phyloP scores from a whole-genome alignment of 495 filamentous ascomycete genomes.

The Bacidia rubella region DNA sequence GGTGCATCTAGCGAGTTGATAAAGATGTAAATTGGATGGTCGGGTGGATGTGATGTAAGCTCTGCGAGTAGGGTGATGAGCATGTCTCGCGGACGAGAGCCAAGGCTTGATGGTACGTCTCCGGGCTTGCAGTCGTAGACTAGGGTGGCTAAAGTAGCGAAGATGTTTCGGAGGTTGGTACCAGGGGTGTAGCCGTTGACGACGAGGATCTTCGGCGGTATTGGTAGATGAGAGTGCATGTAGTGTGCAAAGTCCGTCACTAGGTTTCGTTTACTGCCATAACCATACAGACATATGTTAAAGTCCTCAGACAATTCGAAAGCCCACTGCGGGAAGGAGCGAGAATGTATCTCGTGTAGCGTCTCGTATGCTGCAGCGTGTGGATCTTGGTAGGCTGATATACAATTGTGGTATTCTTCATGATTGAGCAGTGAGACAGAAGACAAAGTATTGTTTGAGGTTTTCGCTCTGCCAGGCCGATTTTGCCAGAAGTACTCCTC shows the following conservation, averaged over 20 bases:
- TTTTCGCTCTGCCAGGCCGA: slow-evolving; percentile 62
- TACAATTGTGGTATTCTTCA: slow-evolving; percentile 73
- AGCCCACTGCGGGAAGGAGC: slow-evolving; percentile 78
- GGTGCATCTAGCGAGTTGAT: slow-evolving; percentile 77
- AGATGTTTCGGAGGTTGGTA: slow-evolving; percentile 63
- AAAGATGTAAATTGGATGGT: slow-evolving; percentile 46
- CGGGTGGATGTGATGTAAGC: slow-evolving; percentile 35
- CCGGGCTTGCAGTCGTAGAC: slow-evolving; percentile 36
- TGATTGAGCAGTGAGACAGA: slow-evolving; percentile 67
- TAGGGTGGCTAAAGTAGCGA: slow-evolving; percentile 56
- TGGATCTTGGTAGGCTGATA: slow-evolving; percentile 52
- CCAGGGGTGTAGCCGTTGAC: slow-evolving; percentile 78
- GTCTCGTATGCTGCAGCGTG: slow-evolving; percentile 58
- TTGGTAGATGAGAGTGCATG: slow-evolving; percentile 36
- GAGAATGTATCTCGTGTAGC: slow-evolving; percentile 59
- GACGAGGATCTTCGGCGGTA: slow-evolving; percentile 53
- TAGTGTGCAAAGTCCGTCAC: slow-evolving; percentile 66
- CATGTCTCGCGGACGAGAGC: slow-evolving; percentile 49
- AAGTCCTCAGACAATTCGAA: slow-evolving; percentile 87
- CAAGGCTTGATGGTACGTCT: slow-evolving; percentile 39
- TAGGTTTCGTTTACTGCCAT: slow-evolving; percentile 72
- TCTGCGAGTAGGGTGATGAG: slow-evolving; percentile 48
- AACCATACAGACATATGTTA: slow-evolving; percentile 85
- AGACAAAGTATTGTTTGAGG: slow-evolving; percentile 72
- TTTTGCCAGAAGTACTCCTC: slow-evolving; percentile 94